These are phyloP conservation scores for Mrakia blollopis DNA, from an alignment of 768 basidiomycete species.

Conservation along the genomic window DNA sequence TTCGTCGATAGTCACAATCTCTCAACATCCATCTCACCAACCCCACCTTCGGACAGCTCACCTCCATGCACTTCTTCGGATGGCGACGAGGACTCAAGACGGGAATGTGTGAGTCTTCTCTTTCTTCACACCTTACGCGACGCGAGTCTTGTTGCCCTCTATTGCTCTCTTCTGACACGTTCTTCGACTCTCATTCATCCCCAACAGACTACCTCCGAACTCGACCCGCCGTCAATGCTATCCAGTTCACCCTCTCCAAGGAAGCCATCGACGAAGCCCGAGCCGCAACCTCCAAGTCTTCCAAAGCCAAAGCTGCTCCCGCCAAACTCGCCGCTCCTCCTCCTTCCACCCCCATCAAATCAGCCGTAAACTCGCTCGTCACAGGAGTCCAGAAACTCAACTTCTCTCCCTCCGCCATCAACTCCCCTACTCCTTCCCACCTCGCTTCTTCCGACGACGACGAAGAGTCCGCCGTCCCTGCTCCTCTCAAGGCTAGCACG, in stretches of 20 bases:
- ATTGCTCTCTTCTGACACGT: neutral
- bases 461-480: slow-evolving; percentile 2
- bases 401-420: slow-evolving; percentile 32
- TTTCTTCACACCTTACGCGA: neutral
- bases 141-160: no score
- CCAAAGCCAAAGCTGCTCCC: slow-evolving; percentile 22
- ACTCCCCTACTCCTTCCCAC: slow-evolving; percentile 25
- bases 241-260: slow-evolving; percentile 92
- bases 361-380: slow-evolving; percentile 33
- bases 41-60: slow-evolving; percentile 85
- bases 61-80: slow-evolving; percentile 98
- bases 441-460: slow-evolving; percentile 22
- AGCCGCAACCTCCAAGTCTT: slow-evolving; percentile 43
- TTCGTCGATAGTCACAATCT: slow-evolving; percentile 55
- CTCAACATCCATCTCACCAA: slow-evolving; percentile 87
- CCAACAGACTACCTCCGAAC: slow-evolving; percentile 73
- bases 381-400: slow-evolving; percentile 37
- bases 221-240: slow-evolving; percentile 87
- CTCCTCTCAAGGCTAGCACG: neutral
- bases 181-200: neutral
- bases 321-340: slow-evolving; percentile 8
- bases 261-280: slow-evolving; percentile 58
- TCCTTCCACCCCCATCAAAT: slow-evolving; percentile 37
- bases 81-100: slow-evolving; percentile 99
- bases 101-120: slow-evolving; percentile 61